These are phyloP conservation scores for Ascocoryne sarcoides DNA, from an alignment of 2,329 filamentous ascomycete species.

Conservation along the genomic window DNA sequence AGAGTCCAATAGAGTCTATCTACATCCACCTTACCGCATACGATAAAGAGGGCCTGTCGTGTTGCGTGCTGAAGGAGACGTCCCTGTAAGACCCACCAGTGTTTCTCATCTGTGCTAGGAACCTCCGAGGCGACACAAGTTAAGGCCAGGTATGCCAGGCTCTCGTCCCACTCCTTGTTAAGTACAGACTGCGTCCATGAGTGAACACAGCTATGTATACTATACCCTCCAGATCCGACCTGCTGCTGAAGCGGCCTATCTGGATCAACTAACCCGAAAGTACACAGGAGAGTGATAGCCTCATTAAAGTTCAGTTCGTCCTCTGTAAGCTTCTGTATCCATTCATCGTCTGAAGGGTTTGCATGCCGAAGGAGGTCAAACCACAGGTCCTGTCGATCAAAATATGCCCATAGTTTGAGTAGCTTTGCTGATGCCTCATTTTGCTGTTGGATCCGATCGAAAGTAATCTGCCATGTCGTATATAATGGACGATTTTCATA, in stretches of 20 bases:
- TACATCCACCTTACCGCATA: conserved; percentile 6
- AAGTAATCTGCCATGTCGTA: conserved; percentile 31
- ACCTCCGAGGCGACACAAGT: conserved; percentile 6
- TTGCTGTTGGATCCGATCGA: conserved; percentile 28
- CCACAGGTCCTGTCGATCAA: conserved; percentile 37
- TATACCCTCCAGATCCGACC: conserved; percentile 8
- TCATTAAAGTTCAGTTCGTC: conserved; percentile 11
- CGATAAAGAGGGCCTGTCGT: conserved; percentile 3
- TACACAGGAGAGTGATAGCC: conserved; percentile 9
- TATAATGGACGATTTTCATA: conserved; percentile 13
- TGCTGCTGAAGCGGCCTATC: conserved; percentile 6
- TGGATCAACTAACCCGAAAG: conserved; percentile 9
- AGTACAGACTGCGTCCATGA: conserved; percentile 9
- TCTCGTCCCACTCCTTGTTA: conserved; percentile 10
- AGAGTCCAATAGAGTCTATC: conserved; percentile 4
- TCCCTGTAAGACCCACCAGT: conserved; percentile 14
- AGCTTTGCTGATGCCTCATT: conserved; percentile 25
- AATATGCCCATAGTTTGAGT: conserved; percentile 34
- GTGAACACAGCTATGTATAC: conserved; percentile 12
- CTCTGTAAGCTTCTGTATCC: conserved; percentile 7
- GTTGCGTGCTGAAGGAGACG: conserved; percentile 15
- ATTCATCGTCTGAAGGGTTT: conserved; percentile 9
- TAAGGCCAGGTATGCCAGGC: conserved; percentile 6
- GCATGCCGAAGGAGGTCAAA: conserved; percentile 32
- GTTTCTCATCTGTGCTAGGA: conserved; percentile 2